These are phyloP conservation scores for Pythium guiyangense DNA, from an alignment of 352 stramenopile species.

Conservation along the genomic window DNA sequence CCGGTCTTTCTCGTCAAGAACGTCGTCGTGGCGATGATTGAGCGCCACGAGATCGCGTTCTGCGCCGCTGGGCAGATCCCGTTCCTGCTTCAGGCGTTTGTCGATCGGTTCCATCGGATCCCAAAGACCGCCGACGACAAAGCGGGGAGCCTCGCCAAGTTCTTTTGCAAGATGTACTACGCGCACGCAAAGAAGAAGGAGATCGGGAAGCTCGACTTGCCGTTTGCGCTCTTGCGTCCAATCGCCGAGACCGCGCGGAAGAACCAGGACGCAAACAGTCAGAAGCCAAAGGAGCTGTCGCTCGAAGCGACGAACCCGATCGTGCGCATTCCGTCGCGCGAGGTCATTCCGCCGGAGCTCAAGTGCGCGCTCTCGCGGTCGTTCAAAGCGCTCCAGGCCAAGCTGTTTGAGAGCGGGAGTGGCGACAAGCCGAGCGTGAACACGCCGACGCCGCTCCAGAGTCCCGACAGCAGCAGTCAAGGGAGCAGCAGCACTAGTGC, in stretches of 20 bases:
- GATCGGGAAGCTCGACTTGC: conserved; percentile 72
- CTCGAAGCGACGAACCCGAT: conserved; percentile 71
- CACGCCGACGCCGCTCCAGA: conserved; percentile 52
- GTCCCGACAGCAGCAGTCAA: conserved; percentile 50
- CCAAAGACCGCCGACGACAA: conserved; percentile 72
- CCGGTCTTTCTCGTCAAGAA: conserved; percentile 81
- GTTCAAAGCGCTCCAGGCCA: conserved; percentile 74
- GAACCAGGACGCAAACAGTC: conserved; percentile 69
- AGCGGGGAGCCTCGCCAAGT: conserved; percentile 60
- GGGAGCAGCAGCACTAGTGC: conserved; percentile 16
- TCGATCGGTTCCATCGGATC: conserved; percentile 76
- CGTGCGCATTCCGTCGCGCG: conserved; percentile 67
- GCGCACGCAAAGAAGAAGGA: conserved; percentile 79
- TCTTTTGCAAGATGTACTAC: conserved; percentile 85
- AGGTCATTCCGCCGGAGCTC: conserved; percentile 65
- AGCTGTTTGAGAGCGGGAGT: conserved; percentile 51
- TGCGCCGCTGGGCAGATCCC: conserved; percentile 80
- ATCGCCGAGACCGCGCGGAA: conserved; percentile 79
- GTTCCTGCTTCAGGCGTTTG: conserved; percentile 76
- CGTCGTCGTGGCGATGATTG: conserved; percentile 76
- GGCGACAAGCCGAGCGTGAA: conserved; percentile 35
- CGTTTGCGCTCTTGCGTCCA: conserved; percentile 58
- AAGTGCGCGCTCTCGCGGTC: conserved; percentile 63
- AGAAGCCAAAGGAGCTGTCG: conserved; percentile 72
- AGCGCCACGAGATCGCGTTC: conserved; percentile 79